Percentiles rank a stretch among this genome's conserved stretches.
Conservation (phyloP, 2,329 filamentous ascomycete species). For the Podosphaera fusca region DNA sequence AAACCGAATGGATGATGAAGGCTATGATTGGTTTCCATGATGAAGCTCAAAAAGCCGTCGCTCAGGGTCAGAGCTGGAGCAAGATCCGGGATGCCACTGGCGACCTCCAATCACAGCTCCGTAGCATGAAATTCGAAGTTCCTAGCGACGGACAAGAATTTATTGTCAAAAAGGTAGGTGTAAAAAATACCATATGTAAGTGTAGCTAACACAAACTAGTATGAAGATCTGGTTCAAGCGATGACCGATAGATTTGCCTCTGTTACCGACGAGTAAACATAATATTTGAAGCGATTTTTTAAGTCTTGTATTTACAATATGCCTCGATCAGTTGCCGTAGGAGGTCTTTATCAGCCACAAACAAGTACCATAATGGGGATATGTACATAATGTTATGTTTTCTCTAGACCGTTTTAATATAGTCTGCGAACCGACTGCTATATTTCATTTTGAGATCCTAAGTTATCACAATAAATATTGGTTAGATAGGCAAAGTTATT, state of each 20-base stretch:
- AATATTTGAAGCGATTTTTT: background rate
- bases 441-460: background rate
- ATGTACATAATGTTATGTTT: background rate
- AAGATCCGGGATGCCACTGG: constrained; percentile 81
- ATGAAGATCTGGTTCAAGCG: constrained; percentile 71
- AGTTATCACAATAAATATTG: background rate
- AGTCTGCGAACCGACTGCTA: background rate
- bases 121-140: constrained; percentile 92
- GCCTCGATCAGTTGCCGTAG: background rate
- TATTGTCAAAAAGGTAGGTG: constrained; percentile 58
- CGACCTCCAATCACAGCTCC: constrained; percentile 64
- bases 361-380: background rate
- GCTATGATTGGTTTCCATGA: constrained; percentile 96
- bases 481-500: background rate
- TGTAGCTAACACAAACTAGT: constrained; percentile 27
- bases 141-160: constrained; percentile 63
- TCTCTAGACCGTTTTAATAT: background rate
- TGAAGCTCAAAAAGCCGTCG: constrained; percentile 84
- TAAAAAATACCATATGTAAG: background rate
- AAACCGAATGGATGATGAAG: constrained; percentile 99
- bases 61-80: constrained; percentile 73
- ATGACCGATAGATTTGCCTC: constrained; percentile 97
- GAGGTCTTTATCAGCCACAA: background rate
- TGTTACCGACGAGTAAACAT: constrained; percentile 67
- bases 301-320: background rate